These are phyloP conservation scores for Flaveria floridana DNA, from an alignment of 140 eudicot genomes.

Conservation along the genomic window DNA sequence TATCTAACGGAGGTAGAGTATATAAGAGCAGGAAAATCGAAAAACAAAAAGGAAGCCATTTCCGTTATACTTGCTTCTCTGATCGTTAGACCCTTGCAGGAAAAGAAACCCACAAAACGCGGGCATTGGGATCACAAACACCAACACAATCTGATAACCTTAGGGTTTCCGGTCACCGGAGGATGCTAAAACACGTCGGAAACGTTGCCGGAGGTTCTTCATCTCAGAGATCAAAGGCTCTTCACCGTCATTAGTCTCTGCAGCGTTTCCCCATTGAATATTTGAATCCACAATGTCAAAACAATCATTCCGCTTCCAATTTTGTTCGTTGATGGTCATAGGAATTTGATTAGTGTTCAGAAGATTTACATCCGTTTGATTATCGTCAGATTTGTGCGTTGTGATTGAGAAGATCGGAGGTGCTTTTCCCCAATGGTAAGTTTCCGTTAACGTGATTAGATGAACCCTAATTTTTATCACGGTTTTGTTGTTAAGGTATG, in stretches of 20 bases:
- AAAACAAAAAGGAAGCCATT: conserved; percentile 2
- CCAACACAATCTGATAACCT: background rate
- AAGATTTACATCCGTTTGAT: background rate
- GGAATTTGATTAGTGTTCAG: background rate
- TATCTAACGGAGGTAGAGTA: too few species aligned
- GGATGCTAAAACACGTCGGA: conserved; percentile 9
- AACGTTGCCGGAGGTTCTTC: conserved; percentile 19
- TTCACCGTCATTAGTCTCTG: conserved; percentile 2
- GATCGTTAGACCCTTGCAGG: background rate
- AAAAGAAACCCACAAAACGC: conserved; percentile 23
- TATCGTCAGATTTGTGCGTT: conserved; percentile 25
- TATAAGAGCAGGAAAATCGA: too few species aligned
- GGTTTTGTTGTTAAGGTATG: background rate
- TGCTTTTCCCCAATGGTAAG: conserved; percentile 29
- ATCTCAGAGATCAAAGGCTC: background rate
- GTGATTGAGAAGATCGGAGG: conserved; percentile 22
- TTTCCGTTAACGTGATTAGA: conserved; percentile 4
- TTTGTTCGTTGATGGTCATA: background rate
- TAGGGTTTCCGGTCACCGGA: conserved; percentile 19
- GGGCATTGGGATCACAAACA: conserved; percentile 7
- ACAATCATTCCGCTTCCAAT: background rate
- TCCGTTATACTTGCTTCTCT: conserved; percentile 23
- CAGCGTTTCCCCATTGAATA: conserved; percentile 16
- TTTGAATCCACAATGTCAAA: background rate
- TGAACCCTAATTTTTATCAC: background rate